A percentile compares a stretch with the other conserved stretches of the same genome.
Conservation (phyloP, 2,329 filamentous ascomycete species). For the Botryotinia convoluta region DNA sequence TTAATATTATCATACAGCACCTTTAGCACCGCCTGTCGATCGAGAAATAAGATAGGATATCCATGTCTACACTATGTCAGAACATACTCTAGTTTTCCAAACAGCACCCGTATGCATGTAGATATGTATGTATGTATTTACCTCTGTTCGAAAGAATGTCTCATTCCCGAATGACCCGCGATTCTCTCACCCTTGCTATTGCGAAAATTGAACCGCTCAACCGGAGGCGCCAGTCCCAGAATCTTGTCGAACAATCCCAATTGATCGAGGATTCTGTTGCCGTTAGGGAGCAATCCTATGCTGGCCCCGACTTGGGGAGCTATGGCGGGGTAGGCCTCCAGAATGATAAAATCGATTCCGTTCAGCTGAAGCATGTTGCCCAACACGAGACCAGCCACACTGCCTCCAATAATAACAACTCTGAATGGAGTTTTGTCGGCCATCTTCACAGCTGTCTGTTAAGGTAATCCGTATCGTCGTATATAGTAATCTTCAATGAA, state of each 20-base stretch:
- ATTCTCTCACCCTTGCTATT: conserved; percentile 1
- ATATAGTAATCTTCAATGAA: not conserved
- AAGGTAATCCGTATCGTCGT: not conserved
- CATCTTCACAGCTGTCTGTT: conserved; percentile 2
- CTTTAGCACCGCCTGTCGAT: conserved; percentile 40
- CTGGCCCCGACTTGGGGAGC: conserved; percentile 48
- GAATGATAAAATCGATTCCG: conserved; percentile 48
- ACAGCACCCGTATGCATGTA: no score
- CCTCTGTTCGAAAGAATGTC: conserved; percentile 4
- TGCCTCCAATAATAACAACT: conserved; percentile 50
- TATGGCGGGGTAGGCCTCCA: conserved; percentile 45
- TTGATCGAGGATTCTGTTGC: conserved; percentile 49
- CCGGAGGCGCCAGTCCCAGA: conserved; percentile 9
- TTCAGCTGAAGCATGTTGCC: conserved; percentile 47
- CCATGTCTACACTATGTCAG: conserved; percentile 16
- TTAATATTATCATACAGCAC: conserved; percentile 35
- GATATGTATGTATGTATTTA: not conserved
- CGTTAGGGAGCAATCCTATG: conserved; percentile 46
- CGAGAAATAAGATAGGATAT: conserved; percentile 31
- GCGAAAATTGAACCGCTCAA: conserved; percentile 10
- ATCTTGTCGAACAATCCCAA: conserved; percentile 40
- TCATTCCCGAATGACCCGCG: conserved; percentile 7
- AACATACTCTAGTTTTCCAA: not conserved
- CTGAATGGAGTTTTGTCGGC: conserved; percentile 17
- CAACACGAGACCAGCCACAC: conserved; percentile 48